Evolutionary conservation across 306 rosid genomes (phyloP).

Genomic region (Psophocarpus tetragonolobus): DNA sequence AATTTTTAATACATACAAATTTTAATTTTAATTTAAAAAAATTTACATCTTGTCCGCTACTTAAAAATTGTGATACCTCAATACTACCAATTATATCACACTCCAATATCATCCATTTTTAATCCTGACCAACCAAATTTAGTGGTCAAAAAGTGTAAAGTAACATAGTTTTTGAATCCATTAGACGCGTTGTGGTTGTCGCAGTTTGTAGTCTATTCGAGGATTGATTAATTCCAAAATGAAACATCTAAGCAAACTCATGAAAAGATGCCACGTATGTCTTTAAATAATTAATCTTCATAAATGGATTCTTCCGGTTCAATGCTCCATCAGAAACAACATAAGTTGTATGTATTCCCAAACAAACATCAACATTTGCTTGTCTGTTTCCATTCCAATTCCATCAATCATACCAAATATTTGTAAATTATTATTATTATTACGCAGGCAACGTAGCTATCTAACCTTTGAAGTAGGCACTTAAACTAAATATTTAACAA

Average conservation of each 20-base stretch:
- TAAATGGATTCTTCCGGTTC: neutral
- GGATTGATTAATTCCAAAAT: neutral
- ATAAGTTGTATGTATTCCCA: neutral
- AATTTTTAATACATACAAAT: too few species aligned
- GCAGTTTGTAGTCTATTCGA: neutral
- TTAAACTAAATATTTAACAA: neutral
- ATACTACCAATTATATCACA: too few species aligned
- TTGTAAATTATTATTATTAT: neutral
- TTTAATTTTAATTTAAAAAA: too few species aligned
- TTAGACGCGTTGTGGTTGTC: neutral
- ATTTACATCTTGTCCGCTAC: too few species aligned
- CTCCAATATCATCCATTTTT: too few species aligned
- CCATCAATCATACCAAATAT: conserved; percentile 11
- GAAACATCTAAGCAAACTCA: neutral
- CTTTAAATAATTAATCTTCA: neutral
- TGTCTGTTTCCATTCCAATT: neutral
- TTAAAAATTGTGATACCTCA: too few species aligned
- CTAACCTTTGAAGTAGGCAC: neutral
- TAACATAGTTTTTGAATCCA: neutral
- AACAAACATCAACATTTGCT: neutral
- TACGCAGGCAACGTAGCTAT: neutral
- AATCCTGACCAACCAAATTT: neutral
- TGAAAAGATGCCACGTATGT: neutral
- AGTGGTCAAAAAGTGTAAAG: neutral
- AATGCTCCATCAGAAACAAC: neutral